Evolutionary conservation across 306 rosid genomes (phyloP), one percentile per base, ranked within the genome.

Genomic region (Medicago lupulina): DNA sequence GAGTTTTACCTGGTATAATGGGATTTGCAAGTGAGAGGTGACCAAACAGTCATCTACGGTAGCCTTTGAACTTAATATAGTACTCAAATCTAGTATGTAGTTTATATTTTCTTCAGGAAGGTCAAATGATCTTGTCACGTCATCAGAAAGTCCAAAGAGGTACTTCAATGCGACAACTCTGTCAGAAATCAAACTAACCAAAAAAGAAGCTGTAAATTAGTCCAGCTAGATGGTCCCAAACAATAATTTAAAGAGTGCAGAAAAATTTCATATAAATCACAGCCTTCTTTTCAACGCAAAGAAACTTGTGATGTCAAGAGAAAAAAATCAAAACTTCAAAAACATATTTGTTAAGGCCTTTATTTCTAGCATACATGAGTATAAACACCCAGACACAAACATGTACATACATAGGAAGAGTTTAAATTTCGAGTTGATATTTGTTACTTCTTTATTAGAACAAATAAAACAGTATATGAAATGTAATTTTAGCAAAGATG

Each of bases 61-160:
- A 47, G 82, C 66, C 77, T 84, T 87, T 78, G 96, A 84, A 81
- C 80, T 83, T 79, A 95, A 84, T 31, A 87, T 46, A 76, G 87
- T 69, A 74, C 80, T 68, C 61, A 90, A 87, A 65, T 92, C 91
- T 8, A 67, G 82, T 72, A 89, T 85, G 83, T 76, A 86, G 71
- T 84, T 83, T 41, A 86, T 77, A 78, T 83, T 89, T 64, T 89
- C 97, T 79, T 87, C 92, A 74, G 97, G 67, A 85, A 79, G 88
- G 74, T 78, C 83, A 63, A 73, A 84, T 79, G 83, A 76, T 70
- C 77, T 87, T 53, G 66, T 69, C 74, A 43, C 82, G 73, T 84
- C 91, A 74, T 90, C 92, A 57, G 88, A 75, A 77, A 90, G 68
- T 77, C 97, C 99, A 86, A 88, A 95, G 82, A 95, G 92, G 84